Base-by-base conservation (phyloP, 192 early-diverging fungal genomes). In the Dimargaris cristalligena region DNA sequence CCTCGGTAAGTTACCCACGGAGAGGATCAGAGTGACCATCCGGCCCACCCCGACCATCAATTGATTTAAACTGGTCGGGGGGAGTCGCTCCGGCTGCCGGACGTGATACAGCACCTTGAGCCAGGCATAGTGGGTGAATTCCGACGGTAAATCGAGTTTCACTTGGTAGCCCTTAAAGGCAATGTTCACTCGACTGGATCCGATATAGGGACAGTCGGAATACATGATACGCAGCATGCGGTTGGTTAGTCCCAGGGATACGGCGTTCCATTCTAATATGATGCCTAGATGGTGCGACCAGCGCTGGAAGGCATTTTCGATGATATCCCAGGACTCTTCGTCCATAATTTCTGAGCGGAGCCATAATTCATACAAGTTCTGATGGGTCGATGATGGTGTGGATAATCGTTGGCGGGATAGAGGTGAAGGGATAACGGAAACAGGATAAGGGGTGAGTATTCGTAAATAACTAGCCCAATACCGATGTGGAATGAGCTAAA, bases 221-320 rank as follows among this genome's bases (percentile, higher is more conserved):
- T 88, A 88, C 25, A 88, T 68, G 46, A 79, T 47, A 47, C 80
- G 65, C 4, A 85, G 68, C 29, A 86, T 77, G n/a, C 82, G 66
- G 41, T 83, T 69, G 26, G 86, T 84, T 18, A 92, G 66, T 26
- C 71, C 81, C n/a, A 88, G 63, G 0, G 77, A 69, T 3, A 73
- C 74, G 8, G 83, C 79, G 58, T 76, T 83, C 90, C 90, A 92
- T 62, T 92, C 80, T 32, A 72, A 72, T 41, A 91, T 62, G 22
- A 81, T 70, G 45, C 79, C 74, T n/a, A 82, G 67, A 49, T 88
- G 73, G 63, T 90, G 83, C 0, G 80, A 83, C 90, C 90, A 92
- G 23, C 74, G 54, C 34, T 71, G 68, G 63, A 77, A 80, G 59
- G 74, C 81, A 26, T 66, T 68, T 69, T 88, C 83, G 38, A 92